These are phyloP conservation scores for Dictyostelium brefeldianum DNA, from an alignment of 78 protist species.

Conservation along the genomic window DNA sequence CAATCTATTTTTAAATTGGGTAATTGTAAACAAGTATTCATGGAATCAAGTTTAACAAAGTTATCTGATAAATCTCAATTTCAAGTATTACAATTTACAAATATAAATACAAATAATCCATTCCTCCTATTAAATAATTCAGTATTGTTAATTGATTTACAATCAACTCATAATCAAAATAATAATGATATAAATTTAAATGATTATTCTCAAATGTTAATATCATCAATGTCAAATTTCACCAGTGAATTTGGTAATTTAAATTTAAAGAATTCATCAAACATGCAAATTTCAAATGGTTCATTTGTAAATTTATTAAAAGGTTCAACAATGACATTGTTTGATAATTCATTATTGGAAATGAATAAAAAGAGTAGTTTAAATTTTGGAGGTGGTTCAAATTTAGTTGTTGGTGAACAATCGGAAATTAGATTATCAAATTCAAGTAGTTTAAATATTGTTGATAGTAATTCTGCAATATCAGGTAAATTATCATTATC, in stretches of 20 bases:
- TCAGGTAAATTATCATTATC: no score
- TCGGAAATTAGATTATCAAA: no score
- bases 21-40: not conserved
- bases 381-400: no score
- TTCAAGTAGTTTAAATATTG: no score
- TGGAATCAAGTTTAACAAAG: not conserved
- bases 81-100: not conserved
- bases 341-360: no score
- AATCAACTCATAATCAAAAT: not conserved
- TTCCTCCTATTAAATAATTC: not conserved
- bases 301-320: no score
- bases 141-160: not conserved
- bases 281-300: no score
- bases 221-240: not conserved
- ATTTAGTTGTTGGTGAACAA: no score
- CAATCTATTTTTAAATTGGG: not conserved
- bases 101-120: not conserved
- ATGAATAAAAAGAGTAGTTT: no score
- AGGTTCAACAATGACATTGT: no score
- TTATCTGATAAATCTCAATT: not conserved
- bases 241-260: not conserved
- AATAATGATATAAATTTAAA: not conserved
- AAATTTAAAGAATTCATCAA: no score
- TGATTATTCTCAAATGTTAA: not conserved
- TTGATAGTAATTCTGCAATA: no score